A percentile compares a stretch with the other conserved stretches of the same genome.
These are phyloP conservation scores for Cystofilobasidium capitatum DNA, from an alignment of 768 basidiomycete genomes.

Conservation along the genomic window DNA sequence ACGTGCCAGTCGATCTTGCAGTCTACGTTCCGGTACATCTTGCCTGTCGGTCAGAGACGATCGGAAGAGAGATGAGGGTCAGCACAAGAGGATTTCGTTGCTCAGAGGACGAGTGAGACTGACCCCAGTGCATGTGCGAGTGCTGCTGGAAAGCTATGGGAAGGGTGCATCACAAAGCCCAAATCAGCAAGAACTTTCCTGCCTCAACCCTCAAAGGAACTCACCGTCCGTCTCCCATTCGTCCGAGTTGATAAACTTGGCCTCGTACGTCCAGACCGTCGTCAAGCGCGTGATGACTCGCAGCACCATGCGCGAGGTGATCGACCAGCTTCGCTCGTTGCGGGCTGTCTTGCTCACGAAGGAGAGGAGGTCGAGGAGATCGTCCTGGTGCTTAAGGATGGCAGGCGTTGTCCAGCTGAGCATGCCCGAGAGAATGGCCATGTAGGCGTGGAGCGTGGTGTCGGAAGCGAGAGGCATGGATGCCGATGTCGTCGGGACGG, in stretches of 20 bases:
- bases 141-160: conserved; percentile 55
- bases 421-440: conserved; percentile 68
- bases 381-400: conserved; percentile 53
- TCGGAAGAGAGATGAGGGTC: neutral
- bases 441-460: conserved; percentile 78
- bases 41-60: conserved; percentile 38
- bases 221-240: conserved; percentile 66
- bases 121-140: conserved; percentile 64
- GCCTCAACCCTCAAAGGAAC: conserved; percentile 20
- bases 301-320: conserved; percentile 66
- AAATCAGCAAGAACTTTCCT: neutral
- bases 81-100: neutral
- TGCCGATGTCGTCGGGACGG: conserved; percentile 53
- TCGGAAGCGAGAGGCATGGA: conserved; percentile 52
- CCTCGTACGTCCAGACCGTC: conserved; percentile 70
- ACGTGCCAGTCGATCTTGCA: conserved; percentile 78
- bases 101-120: neutral
- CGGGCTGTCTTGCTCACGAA: conserved; percentile 60
- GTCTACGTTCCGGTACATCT: conserved; percentile 59
- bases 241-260: conserved; percentile 66
- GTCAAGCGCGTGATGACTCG: conserved; percentile 64
- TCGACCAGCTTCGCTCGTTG: conserved; percentile 72
- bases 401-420: conserved; percentile 47
- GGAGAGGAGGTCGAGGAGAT: conserved; percentile 48
- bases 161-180: neutral